Conservation (phyloP, 441 rosid species). For the Mallotus japonicus region DNA sequence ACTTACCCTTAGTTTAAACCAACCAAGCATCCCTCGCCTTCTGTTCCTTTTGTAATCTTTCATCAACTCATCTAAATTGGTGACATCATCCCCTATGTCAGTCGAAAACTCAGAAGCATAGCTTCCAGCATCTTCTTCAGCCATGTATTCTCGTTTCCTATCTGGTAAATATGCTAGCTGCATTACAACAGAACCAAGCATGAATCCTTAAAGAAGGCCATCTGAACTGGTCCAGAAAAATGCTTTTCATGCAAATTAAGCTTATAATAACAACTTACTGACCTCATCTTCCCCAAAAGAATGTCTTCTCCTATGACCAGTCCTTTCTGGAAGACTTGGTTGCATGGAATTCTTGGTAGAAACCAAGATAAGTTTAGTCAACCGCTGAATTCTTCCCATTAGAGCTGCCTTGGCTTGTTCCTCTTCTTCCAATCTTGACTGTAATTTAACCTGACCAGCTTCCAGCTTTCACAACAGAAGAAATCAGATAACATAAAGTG, state of each 20-base stretch:
- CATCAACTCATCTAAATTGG: conserved; percentile 63
- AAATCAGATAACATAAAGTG: conserved; percentile 19
- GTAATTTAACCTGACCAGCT: conserved; percentile 87
- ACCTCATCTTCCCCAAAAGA: conserved; percentile 99
- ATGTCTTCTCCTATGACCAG: conserved; percentile 75
- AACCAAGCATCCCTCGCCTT: conserved; percentile 86
- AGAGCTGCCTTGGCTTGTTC: conserved; percentile 95
- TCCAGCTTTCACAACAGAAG: conserved; percentile 56
- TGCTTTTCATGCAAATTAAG: conserved; percentile 14
- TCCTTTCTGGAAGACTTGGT: conserved; percentile 56
- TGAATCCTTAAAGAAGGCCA: conserved; percentile 29
- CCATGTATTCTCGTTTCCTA: conserved; percentile 56
- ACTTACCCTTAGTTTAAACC: conserved; percentile 82
- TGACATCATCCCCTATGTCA: conserved; percentile 56
- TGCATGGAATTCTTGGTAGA: conserved; percentile 83
- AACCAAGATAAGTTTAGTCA: conserved; percentile 89
- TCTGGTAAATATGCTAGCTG: conserved; percentile 97
- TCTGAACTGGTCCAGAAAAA: conserved; percentile 12
- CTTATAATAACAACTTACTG: conserved; percentile 12
- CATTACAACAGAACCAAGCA: conserved; percentile 29
- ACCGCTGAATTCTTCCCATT: conserved; percentile 92
- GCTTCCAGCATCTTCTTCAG: conserved; percentile 67
- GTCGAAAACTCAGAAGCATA: conserved; percentile 54
- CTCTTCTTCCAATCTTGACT: conserved; percentile 87
- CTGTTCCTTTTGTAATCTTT: conserved; percentile 66